phyloP scores from a whole-genome alignment of 164 flowering plant species.

The Stephania japonica region DNA sequence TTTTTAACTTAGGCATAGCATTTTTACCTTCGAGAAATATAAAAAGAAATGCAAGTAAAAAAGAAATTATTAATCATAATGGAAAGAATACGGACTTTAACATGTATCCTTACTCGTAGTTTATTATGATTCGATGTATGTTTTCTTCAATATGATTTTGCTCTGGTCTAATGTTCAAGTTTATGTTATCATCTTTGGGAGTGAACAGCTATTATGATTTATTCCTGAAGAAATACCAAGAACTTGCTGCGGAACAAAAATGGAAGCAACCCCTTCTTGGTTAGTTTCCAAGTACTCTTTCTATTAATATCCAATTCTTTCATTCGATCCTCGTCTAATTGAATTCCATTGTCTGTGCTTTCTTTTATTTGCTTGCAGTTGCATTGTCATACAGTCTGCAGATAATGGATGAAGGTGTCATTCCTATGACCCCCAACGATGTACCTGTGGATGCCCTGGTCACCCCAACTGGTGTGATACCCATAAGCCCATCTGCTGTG shows the following conservation, averaged over 20 bases:
- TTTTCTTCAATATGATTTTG: neutral
- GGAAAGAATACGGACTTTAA: too few relatives aligned
- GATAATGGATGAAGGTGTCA: conserved; percentile 73
- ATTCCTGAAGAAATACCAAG: conserved; percentile 68
- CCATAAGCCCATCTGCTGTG: conserved; percentile 52
- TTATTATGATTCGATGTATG: neutral
- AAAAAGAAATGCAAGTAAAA: too few relatives aligned
- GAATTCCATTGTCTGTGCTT: neutral
- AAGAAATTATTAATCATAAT: too few relatives aligned
- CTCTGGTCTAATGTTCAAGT: neutral
- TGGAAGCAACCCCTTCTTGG: conserved; percentile 91
- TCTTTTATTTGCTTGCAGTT: conserved; percentile 42
- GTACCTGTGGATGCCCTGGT: conserved; percentile 74
- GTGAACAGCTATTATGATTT: conserved; percentile 72
- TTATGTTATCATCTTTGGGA: neutral
- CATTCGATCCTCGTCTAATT: neutral
- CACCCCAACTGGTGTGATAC: conserved; percentile 68
- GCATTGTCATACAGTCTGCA: conserved; percentile 82
- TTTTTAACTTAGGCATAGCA: too few relatives aligned
- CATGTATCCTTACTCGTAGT: too few relatives aligned
- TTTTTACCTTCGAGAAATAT: too few relatives aligned
- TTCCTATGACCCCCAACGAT: conserved; percentile 69
- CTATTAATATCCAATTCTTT: neutral
- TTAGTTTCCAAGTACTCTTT: conserved; percentile 16
- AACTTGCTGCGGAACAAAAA: conserved; percentile 48